Conservation (phyloP, 2,329 filamentous ascomycete genomes). For the Monosporascus ibericus region DNA sequence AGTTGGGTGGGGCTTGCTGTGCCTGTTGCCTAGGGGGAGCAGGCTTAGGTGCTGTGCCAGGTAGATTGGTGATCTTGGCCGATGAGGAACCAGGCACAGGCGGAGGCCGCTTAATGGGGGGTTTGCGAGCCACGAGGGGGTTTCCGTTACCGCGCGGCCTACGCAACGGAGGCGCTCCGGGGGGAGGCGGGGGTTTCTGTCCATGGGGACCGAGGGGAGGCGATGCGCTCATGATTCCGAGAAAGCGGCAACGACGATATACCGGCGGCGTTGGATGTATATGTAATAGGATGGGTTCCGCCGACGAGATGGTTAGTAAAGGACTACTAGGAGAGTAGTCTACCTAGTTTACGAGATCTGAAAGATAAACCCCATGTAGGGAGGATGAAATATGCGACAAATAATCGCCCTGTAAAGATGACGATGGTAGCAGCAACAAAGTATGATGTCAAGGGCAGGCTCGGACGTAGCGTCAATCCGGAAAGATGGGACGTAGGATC, state of each 20-base stretch:
- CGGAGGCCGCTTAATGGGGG: constrained; percentile 32
- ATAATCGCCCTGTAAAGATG: not conserved
- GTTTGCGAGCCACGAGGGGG: constrained; percentile 59
- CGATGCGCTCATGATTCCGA: constrained; percentile 32
- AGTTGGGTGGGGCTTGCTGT: constrained; percentile 22
- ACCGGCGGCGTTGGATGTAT: not conserved
- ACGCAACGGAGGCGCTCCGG: constrained; percentile 33
- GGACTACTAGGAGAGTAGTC: not conserved
- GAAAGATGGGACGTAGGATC: not conserved
- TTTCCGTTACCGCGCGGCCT: constrained; percentile 45
- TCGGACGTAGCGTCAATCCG: not conserved
- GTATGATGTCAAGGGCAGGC: not conserved
- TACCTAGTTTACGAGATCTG: not conserved
- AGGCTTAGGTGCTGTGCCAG: constrained; percentile 11
- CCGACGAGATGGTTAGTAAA: not conserved
- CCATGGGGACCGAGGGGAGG: constrained; percentile 38
- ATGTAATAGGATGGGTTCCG: not conserved
- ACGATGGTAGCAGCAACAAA: not conserved
- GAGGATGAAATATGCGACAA: not conserved
- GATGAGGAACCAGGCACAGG: constrained; percentile 22
- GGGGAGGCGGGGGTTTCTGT: constrained; percentile 39
- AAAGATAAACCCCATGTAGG: not conserved
- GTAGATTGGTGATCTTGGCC: constrained; percentile 10
- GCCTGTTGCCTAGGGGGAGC: constrained; percentile 17
- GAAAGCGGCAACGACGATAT: constrained; percentile 1